These are phyloP conservation scores for Talaromyces sp. DNA, from an alignment of 2,329 filamentous ascomycete species.

Conservation along the genomic window DNA sequence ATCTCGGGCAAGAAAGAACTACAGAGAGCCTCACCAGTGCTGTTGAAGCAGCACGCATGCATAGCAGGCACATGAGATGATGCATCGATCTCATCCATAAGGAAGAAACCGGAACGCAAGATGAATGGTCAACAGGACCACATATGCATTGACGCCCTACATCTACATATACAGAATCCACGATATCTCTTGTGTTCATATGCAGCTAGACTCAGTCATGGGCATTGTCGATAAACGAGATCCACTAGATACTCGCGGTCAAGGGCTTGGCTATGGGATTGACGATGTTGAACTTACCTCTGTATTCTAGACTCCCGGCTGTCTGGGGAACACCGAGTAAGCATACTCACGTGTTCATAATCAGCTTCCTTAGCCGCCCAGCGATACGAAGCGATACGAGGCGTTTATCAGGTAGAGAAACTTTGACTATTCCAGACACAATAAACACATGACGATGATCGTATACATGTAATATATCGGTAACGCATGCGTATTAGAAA, in stretches of 20 bases:
- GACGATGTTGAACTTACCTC: conserved; percentile 6
- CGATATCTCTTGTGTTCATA: background rate
- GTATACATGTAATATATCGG: background rate
- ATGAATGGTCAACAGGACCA: background rate
- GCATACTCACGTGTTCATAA: background rate
- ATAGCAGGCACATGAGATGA: background rate
- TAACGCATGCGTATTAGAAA: conserved; percentile 2
- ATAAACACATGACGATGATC: background rate
- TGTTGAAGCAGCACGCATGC: background rate
- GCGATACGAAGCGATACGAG: background rate
- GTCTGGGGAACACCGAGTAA: background rate
- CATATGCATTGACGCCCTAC: conserved; percentile 3
- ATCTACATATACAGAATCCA: background rate
- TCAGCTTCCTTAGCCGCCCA: background rate
- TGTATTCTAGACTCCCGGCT: background rate
- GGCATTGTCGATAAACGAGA: background rate
- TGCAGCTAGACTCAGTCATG: conserved; percentile 9
- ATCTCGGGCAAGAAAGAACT: background rate
- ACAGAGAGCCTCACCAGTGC: conserved; percentile 9
- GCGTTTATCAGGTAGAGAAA: background rate
- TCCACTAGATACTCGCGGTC: conserved; percentile 15
- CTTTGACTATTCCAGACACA: background rate
- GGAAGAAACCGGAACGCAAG: conserved; percentile 15
- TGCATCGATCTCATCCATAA: background rate
- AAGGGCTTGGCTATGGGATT: conserved; percentile 4